phyloP scores from a whole-genome alignment of 441 rosid genomes.

The Eutrema salsugineum region DNA sequence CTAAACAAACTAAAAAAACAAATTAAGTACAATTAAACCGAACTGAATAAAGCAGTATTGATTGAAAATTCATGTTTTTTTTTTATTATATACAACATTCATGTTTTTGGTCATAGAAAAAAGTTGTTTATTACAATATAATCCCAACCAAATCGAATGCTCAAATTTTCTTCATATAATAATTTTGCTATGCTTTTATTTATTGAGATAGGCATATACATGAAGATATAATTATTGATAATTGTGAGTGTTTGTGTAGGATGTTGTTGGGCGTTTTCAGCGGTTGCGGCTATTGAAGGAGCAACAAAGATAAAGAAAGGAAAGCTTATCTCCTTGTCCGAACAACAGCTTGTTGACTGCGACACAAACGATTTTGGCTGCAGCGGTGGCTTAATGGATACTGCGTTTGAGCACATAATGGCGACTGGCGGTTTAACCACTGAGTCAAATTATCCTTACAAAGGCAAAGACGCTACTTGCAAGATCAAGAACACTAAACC shows the following conservation, averaged over 20 bases:
- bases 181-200: too few relatives aligned
- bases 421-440: conserved; percentile 38
- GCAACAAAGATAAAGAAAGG: conserved; percentile 31
- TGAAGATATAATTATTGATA: neutral
- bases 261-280: conserved; percentile 51
- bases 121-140: too few relatives aligned
- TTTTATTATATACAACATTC: neutral
- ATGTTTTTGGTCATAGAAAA: too few relatives aligned
- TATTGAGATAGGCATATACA: neutral
- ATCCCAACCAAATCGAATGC: too few relatives aligned
- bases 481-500: conserved; percentile 5
- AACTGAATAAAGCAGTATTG: neutral
- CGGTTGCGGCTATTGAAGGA: conserved; percentile 44
- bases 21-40: neutral
- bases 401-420: conserved; percentile 39
- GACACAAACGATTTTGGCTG: conserved; percentile 29
- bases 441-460: conserved; percentile 38
- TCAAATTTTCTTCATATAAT: too few relatives aligned
- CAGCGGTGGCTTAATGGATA: conserved; percentile 33
- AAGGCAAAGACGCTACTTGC: conserved; percentile 35
- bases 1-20: too few relatives aligned
- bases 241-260: conserved; percentile 23
- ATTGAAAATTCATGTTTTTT: neutral
- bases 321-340: conserved; percentile 31
- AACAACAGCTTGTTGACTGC: conserved; percentile 35